phyloP scores from a whole-genome alignment of 306 rosid genomes.

The Prunus fruticosa region DNA sequence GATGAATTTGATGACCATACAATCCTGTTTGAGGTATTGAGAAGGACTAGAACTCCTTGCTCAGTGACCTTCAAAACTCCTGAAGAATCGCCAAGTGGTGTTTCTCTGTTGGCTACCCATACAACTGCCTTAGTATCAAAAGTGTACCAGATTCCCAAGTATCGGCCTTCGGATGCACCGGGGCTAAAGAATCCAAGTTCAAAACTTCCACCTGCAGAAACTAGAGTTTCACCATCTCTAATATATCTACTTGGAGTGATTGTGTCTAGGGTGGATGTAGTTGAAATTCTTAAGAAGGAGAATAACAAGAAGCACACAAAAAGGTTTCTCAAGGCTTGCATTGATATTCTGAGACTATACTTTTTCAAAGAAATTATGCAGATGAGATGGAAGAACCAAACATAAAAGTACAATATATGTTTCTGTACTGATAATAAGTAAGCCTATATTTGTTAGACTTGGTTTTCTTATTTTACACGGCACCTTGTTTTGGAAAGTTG shows the following conservation, averaged over 20 bases:
- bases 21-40: slow-evolving; percentile 11
- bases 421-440: slow-evolving; percentile 1
- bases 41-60: slow-evolving; percentile 20
- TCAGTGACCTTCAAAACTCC: slow-evolving; percentile 14
- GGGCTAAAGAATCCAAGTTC: slow-evolving; percentile 26
- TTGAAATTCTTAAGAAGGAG: background rate
- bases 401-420: background rate
- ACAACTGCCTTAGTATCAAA: background rate
- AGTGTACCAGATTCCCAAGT: slow-evolving; percentile 22
- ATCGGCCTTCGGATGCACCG: background rate
- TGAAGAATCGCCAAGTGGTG: slow-evolving; percentile 10
- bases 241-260: background rate
- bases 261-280: background rate
- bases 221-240: slow-evolving; percentile 6
- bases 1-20: slow-evolving; percentile 47
- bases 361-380: background rate
- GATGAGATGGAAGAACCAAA: background rate
- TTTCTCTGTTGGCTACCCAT: slow-evolving; percentile 27
- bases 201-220: slow-evolving; percentile 8
- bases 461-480: no score
- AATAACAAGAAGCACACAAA: background rate
- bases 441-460: background rate
- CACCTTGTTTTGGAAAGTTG: no score
- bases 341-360: background rate
- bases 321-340: slow-evolving; percentile 4